Evolutionary conservation across 2,329 filamentous ascomycete species (phyloP), one percentile per base, ranked within the genome.

Genomic region (Microsporum audouinii): DNA sequence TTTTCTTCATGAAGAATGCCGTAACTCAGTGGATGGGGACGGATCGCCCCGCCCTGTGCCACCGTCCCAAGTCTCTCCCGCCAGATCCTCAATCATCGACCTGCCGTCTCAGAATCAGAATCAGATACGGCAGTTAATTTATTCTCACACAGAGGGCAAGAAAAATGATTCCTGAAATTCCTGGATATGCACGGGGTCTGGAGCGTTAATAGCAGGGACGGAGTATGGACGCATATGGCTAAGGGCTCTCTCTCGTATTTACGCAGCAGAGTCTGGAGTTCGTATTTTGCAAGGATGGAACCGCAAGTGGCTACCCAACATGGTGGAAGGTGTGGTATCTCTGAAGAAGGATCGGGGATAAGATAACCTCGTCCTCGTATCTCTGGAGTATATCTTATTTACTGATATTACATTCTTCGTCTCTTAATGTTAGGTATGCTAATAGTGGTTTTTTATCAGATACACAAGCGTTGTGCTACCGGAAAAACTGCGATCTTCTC

Each of bases 91-190:
- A 10, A 33, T 33, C 31, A 53, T 6, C 27, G 14, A 33, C 49
- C 29, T 10, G 49, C 29, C 49, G 49, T 53, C 49, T 53, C 49
- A 47, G 43, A 47, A 27, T 53, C 49, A 53, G 49, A 34, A 53
- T 53, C 49, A 53, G 31, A 34, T 27, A 53, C 31, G 49, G 49
- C 49, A 53, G 49, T 53, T 53, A 53, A 53, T 53, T 53, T 53
- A 53, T 33, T 47, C 27, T 53, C 27, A 34, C 31, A 53, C 27
- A 34, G 49, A 31, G 45, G 17, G 45, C 23, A 31, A 53, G 33
- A 31, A 53, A 23, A n/a, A 31, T 17, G 49, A 53, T 53, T 33
- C 39, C 39, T 43, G 39, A 43, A 23, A 43, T 43, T 5, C 49
- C 49, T 53, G 49, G 49, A 31, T 27, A 53, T 33, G 49, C 27